A percentile compares a stretch with the other conserved stretches of the same genome.
These are phyloP conservation scores for Taphrina communis DNA, from an alignment of 1,139 yeast species.

Conservation along the genomic window DNA sequence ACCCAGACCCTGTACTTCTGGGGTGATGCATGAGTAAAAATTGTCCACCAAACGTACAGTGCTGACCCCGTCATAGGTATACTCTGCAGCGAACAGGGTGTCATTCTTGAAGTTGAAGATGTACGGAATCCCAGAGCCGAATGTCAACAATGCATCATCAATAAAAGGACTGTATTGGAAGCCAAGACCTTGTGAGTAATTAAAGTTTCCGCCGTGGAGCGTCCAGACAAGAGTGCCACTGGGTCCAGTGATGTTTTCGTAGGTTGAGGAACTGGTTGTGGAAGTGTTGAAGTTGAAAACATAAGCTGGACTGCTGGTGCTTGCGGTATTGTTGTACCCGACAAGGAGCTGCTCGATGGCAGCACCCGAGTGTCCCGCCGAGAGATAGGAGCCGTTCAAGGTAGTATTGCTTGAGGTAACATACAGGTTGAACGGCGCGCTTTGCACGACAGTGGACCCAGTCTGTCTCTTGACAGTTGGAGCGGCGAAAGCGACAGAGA, in stretches of 20 bases:
- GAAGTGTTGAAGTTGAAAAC: conserved; percentile 23
- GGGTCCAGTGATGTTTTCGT: conserved; percentile 5
- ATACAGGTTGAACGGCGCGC: conserved; percentile 23
- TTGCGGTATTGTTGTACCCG: not conserved
- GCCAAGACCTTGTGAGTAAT: conserved; percentile 6
- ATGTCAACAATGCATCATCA: conserved; percentile 14
- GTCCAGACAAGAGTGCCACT: conserved; percentile 26
- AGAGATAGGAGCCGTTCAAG: conserved; percentile 25
- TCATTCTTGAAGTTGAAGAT: conserved; percentile 19
- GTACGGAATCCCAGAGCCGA: conserved; percentile 1
- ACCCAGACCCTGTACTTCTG: not conserved
- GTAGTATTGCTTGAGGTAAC: conserved; percentile 17
- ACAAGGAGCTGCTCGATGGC: conserved; percentile 29
- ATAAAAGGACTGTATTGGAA: conserved; percentile 26
- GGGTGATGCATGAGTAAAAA: conserved; percentile 15
- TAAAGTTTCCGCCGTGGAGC: conserved; percentile 8
- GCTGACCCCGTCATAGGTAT: not conserved
- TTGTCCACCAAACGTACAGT: not conserved
- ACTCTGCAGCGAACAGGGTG: conserved; percentile 12
- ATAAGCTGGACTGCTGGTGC: not conserved
- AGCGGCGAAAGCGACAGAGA: not conserved
- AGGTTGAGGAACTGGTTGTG: not conserved
- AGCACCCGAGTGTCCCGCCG: conserved; percentile 26
- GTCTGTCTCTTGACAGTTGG: not conserved
- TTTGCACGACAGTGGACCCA: not conserved